Conservation (phyloP, 2,329 filamentous ascomycete species). For the Cladophialophora chaetospira region DNA sequence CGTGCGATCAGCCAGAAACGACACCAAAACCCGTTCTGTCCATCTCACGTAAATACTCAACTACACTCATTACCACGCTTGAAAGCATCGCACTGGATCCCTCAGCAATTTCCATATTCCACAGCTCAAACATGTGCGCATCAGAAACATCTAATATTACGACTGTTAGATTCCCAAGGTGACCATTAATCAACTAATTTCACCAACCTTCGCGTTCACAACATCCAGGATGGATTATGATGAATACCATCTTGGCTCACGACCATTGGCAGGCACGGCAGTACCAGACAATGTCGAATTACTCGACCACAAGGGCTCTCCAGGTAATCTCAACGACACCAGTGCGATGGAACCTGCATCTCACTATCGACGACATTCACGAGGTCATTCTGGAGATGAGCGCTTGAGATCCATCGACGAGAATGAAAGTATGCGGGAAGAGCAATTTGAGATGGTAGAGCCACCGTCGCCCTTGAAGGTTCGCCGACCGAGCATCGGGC, state of each 20-base stretch:
- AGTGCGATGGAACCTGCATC: conserved; percentile 17
- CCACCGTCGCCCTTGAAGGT: conserved; percentile 18
- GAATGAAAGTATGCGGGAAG: conserved; percentile 17
- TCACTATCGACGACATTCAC: conserved; percentile 21
- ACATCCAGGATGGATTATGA: conserved; percentile 8
- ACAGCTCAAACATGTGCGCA: neutral
- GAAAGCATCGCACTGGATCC: too few relatives aligned
- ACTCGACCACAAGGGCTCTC: conserved; percentile 7
- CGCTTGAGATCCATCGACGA: conserved; percentile 20
- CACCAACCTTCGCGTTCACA: neutral
- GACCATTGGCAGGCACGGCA: neutral
- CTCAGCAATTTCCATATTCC: neutral
- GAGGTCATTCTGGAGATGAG: conserved; percentile 23
- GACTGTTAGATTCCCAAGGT: neutral
- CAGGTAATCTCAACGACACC: conserved; percentile 3
- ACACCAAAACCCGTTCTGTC: too few relatives aligned
- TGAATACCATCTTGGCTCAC: neutral
- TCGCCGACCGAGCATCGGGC: conserved; percentile 6
- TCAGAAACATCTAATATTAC: neutral
- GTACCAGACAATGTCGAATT: conserved; percentile 19
- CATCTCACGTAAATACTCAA: too few relatives aligned
- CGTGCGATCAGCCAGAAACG: too few relatives aligned
- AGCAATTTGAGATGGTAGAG: conserved; percentile 17
- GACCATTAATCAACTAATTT: neutral
- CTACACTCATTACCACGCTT: too few relatives aligned